Base-by-base conservation (phyloP, 148 eudicot genomes). In the Bassia scoparia region DNA sequence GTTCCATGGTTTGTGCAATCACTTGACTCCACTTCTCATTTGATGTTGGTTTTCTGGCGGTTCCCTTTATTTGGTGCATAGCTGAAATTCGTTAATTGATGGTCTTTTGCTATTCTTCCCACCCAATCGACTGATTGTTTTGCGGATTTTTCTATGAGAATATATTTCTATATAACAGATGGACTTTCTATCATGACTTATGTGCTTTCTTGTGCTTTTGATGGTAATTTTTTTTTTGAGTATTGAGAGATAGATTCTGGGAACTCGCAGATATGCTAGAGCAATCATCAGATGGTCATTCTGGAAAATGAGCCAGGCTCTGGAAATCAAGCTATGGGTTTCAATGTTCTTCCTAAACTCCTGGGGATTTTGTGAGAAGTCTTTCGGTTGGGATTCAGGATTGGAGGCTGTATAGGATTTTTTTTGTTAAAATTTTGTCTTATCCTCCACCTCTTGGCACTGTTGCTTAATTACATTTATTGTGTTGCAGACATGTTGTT, bases 401-500 rank as follows among this genome's bases (percentile, higher is more conserved):
- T 62, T 58, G 76, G 81, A 76, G 81, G 73, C 52, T 68, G 44
- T 61, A 56, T 74, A 83, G 81, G 84, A 71, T 81, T 82, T 69
- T 87, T 78, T 78, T 48, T 82, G 69, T 71, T 77, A 67, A 77
- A 67, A 75, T 65, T 62, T 82, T 78, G 66, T 67, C 44, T 72
- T 86, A 72, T 81, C 80, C 82, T 79, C 83, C 73, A 74, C 79
- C 81, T 69, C 74, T 77, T 60, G 48, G 63, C 80, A 62, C 74
- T 60, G 79, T 81, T 79, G 78, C 83, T 83, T 84, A 84, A 84
- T 86, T 76, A 73, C 70, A 84, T 86, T 82, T 80, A 74, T 81
- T 86, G 84, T 88, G 87, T 81, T 88, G 89, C 89, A 88, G 89
- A 88, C 81, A 81, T 86, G 88, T 89, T 80, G 84, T 83, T 86